Base-by-base conservation (phyloP, 768 basidiomycete genomes). In the Candolleomyces eurysporus region DNA sequence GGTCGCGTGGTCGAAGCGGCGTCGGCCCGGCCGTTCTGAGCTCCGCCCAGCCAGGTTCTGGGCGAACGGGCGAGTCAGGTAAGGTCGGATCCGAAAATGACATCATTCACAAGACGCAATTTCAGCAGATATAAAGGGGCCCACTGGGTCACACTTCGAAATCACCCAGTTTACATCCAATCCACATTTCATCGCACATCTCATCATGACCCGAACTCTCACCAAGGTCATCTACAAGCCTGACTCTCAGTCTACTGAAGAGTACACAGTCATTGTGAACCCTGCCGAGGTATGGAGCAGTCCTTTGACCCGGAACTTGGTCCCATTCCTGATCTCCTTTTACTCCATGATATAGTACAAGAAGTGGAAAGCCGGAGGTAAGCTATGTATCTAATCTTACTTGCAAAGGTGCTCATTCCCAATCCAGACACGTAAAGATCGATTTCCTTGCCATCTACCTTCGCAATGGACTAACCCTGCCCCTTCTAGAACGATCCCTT, bases 191-290 rank as follows among this genome's bases (percentile, higher is more conserved):
- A 36, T 36, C 36, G 36, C 36, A 7, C 36, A 36, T 11, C 6
- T 8, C 36, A 36, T 54, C 62, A 83, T 82, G 81, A 59, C 76
- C 39, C 82, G 84, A 65, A 64, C 73, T 46, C 67, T 89, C 62
- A 83, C 84, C 59, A 87, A 90, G 78, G 82, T 94, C 69, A 77
- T 93, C 65, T 94, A 91, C 82, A 91, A 91, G 75, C 88, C 91
- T 36, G 85, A 88, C 68, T 71, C 83, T 58, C 84, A 88, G 65
- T 84, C 86, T 8, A 87, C 86, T 21, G 85, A 91, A 58, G 90
- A 92, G 75, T 94, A 75, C 77, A 83, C 81, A 60, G 74, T 89
- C 71, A 80, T 93, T 64, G 86, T 92, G 48, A 82, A 91, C 70
- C 78, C 79, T 3, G 76, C 69, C 58, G 82, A 86, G 84, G 92